Percentiles rank a stretch among this genome's conserved stretches.
phyloP scores from a whole-genome alignment of 2,329 filamentous ascomycete genomes.

The Zymoseptoria tritici region DNA sequence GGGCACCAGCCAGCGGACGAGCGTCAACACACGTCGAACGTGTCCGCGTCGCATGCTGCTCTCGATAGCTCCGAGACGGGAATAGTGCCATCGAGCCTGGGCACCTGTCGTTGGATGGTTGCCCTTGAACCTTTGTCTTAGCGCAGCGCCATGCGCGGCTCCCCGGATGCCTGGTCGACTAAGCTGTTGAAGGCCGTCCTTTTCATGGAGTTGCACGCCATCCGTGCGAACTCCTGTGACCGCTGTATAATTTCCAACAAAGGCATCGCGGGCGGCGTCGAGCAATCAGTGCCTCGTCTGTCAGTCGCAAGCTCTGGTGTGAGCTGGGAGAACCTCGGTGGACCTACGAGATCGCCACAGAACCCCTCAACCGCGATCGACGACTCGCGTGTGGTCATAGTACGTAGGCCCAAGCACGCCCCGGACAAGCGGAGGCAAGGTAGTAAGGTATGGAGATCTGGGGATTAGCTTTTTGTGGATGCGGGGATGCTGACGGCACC shows the following conservation, averaged over 20 bases:
- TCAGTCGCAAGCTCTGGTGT: background rate
- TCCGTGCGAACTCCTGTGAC: background rate
- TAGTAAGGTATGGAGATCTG: background rate
- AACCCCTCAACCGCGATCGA: background rate
- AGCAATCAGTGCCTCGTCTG: background rate
- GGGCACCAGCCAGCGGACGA: slow-evolving; percentile 9
- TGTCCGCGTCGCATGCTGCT: slow-evolving; percentile 7
- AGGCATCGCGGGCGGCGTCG: background rate
- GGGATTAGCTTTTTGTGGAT: background rate
- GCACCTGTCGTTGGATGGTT: slow-evolving; percentile 16
- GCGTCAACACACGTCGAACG: slow-evolving; percentile 3
- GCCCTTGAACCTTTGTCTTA: slow-evolving; percentile 10
- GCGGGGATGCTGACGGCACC: background rate
- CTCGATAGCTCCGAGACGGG: slow-evolving; percentile 19
- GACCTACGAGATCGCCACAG: background rate
- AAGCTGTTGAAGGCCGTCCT: background rate
- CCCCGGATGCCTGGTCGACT: slow-evolving; percentile 10
- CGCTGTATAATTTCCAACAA: background rate
- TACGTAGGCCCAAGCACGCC: background rate
- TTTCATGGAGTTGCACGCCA: background rate
- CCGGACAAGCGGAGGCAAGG: background rate
- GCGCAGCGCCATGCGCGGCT: slow-evolving; percentile 8
- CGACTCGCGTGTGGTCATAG: background rate
- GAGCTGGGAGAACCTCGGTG: too few relatives aligned
- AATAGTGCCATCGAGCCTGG: slow-evolving; percentile 14